Conservation (phyloP, 768 basidiomycete genomes). For the Mycena venus region DNA sequence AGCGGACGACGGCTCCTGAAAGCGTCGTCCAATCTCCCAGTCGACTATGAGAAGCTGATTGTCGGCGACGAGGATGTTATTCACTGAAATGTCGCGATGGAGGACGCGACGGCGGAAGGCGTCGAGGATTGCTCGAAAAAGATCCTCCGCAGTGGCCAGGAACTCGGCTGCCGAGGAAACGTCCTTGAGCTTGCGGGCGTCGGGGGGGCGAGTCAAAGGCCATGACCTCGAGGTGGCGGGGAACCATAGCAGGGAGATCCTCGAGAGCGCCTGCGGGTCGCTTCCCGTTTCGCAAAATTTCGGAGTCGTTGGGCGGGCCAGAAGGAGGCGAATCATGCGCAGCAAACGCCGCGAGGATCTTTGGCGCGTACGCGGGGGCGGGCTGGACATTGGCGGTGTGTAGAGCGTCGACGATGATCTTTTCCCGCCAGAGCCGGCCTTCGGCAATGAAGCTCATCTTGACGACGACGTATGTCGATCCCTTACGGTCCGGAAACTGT, state of each 20-base stretch:
- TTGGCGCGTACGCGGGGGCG: constrained; percentile 20
- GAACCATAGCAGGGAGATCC: constrained; percentile 1
- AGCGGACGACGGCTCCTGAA: neutral
- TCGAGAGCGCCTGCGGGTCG: neutral
- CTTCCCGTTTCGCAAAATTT: neutral
- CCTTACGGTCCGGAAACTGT: constrained; percentile 10
- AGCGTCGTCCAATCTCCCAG: constrained; percentile 25
- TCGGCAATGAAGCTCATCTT: constrained; percentile 23
- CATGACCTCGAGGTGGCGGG: constrained; percentile 23
- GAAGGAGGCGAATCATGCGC: constrained; percentile 11
- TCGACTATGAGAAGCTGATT: constrained; percentile 15
- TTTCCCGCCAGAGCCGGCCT: constrained; percentile 16
- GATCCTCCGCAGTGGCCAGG: constrained; percentile 3
- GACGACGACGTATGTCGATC: constrained; percentile 10
- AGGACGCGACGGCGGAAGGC: constrained; percentile 17
- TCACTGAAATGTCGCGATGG: constrained; percentile 23
- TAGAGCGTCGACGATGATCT: constrained; percentile 20
- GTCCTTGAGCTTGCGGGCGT: constrained; percentile 5
- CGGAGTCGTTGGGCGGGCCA: neutral
- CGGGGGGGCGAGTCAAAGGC: constrained; percentile 13
- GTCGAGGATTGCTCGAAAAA: constrained; percentile 15
- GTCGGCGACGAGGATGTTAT: constrained; percentile 13
- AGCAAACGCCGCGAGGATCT: constrained; percentile 23
- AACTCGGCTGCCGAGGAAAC: constrained; percentile 1
- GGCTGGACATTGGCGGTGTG: neutral